Evolutionary conservation across 2,329 filamentous ascomycete species (phyloP), one percentile per base, ranked within the genome.

Genomic region (Aureobasidium sp.): DNA sequence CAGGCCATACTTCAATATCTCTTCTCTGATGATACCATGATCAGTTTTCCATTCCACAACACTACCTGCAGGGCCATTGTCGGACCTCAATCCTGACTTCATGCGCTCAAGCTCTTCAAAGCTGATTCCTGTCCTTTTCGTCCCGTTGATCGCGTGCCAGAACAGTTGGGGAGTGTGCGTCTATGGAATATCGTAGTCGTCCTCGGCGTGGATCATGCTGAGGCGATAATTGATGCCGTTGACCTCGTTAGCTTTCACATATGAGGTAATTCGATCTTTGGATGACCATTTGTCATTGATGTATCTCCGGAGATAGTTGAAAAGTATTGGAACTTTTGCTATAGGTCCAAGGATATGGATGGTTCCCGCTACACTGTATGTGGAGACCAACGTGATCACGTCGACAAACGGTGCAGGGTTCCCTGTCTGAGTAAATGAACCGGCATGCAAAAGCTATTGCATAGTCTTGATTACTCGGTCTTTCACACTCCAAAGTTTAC

Each of bases 131-230:
- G 56, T 53, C 0, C 72, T 62, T 1, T 67, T 62, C 0, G 78
- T 76, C 1, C 81, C 81, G 64, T 81, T 83, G 3, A 83, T 78
- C 0, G 81, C 82, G 64, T 83, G 76, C 80, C 81, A 82, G 67
- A 81, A 84, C 8, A 84, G 52, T 11, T 74, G 67, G 27, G 81
- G 74, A 7, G 76, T 81, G 66, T 84, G 81, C 31, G 71, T 67
- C 72, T 74, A 80, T 0, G 80, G 80, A 27, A 83, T 80, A 59
- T 81, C 77, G 62, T 76, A 77, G 66, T 83, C 80, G 56, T 83
- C 79, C 63, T 83, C 74, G 3, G 79, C 78, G 65, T 82, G 80
- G 17, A 82, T 77, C 3, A 83, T 68, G 1, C 76, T 78, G 51
- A 82, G 71, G 45, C 78, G 71, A 64, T 83, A 82, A 22, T 71